Evolutionary conservation across 2,329 filamentous ascomycete genomes (phyloP), one percentile per base, ranked within the genome.

Genomic region (Neonectria ditissima): DNA sequence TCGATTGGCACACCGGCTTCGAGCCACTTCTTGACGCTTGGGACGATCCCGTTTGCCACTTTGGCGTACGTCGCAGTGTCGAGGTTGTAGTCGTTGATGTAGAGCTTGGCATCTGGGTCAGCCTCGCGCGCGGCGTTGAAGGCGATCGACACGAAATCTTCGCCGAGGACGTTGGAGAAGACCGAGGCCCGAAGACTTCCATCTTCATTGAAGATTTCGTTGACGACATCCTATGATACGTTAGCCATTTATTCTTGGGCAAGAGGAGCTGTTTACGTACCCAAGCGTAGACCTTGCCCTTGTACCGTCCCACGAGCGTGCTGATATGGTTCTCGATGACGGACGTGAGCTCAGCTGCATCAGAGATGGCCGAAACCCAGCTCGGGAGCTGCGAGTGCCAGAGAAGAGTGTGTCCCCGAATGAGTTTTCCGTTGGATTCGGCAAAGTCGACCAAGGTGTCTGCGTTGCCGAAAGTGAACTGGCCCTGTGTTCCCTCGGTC

Each of bases 71-170:
- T 83, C 18, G 89, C 83, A 45, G 77, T 81, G 78, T 91, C 90
- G 55, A 91, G 84, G 80, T 91, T 91, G 79, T 84, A 87, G 76
- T 93, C 91, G 78, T 93, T 94, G 80, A 93, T 91, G 81, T 92
- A 94, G 41, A 93, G 82, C 78, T 90, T 90, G 3, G 88, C 89
- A 59, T 78, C 72, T 2, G 91, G 89, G 75, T 93, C 91, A 65
- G 89, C 90, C 9, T 82, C 82, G 55, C 86, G 85, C 20, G 91
- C 91, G 11, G 91, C 87, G 55, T 86, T 82, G 80, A 93, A 93
- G 37, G 91, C 91, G 71, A 91, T 90, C 22, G 82, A 81, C 56
- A 93, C 87, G 73, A 90, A 92, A 75, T 86, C 85, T 79, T 92
- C 89, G 47, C 91, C 90, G 5, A 93, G 84, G 2, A 92, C 86